Evolutionary conservation across 805 yeast species (phyloP), one percentile per base, ranked within the genome.

Genomic region (Ogataea pignaliae): DNA sequence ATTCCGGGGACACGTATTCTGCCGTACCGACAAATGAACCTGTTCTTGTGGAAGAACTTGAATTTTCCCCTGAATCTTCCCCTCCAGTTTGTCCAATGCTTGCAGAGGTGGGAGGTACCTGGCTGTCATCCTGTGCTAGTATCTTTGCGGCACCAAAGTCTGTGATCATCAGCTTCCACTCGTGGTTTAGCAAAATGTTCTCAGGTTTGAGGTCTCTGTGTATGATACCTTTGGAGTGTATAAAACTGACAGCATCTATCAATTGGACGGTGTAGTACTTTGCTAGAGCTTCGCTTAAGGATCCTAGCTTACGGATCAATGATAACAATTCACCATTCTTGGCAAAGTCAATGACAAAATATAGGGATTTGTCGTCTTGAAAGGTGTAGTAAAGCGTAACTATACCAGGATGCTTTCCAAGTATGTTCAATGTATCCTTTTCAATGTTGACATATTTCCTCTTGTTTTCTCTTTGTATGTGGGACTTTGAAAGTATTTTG

Each of bases 131-230:
- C n/a, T 58, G 62, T 2, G 76, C 78, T 13, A 87, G 66, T 5
- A 88, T 69, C 61, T 87, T 88, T 1, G 98, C 99, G n/a, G 98
- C 96, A 10, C 99, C 99, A 64, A 93, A 93, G 66, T 93, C 99
- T 2, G 98, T 93, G 44, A 93, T 83, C 76, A 90, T 88, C 47
- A 93, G 68, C 56, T 87, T 83, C 78, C 90, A 88, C 44, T 88
- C 93, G 48, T 80, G 80, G 57, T 86, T 91, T 38, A 93, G 76
- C 53, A 91, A 64, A 39, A 91, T 85, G 60, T 91, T 91, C 57
- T 91, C 99, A 0, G 99, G 99, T 63, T 91, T 91, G 56, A 93
- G 69, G 65, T 93, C 99, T 49, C 99, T 73, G 61, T 91, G 99
- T 15, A 93, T 85, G 10, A 91, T 87, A 1, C 96, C 97, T 53